Evolutionary conservation across 192 early-diverging fungal species (phyloP).

Genomic region (Coemansia sp.): DNA sequence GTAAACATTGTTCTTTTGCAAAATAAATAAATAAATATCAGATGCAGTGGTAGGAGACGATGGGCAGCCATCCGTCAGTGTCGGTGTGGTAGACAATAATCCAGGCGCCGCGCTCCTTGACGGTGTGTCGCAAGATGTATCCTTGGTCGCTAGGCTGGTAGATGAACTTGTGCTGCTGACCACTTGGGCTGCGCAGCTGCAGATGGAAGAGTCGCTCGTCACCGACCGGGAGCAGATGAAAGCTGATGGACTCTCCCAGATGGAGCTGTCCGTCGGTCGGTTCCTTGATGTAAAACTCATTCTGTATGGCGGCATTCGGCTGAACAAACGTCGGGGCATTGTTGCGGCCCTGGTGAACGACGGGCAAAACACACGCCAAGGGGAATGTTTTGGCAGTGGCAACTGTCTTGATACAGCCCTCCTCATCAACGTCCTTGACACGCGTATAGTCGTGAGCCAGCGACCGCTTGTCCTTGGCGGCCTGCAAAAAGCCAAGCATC

Average conservation of each 20-base stretch:
- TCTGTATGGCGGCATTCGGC: constrained; percentile 41
- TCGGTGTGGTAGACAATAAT: constrained; percentile 53
- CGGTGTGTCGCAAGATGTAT: constrained; percentile 48
- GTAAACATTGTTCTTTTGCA: no score
- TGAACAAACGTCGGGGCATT: constrained; percentile 46
- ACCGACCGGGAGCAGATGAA: constrained; percentile 51
- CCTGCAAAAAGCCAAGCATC: constrained; percentile 41
- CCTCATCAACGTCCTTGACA: constrained; percentile 48
- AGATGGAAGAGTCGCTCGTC: constrained; percentile 52
- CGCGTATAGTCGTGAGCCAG: constrained; percentile 44
- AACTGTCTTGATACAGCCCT: constrained; percentile 33
- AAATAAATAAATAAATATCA: constrained; percentile 4
- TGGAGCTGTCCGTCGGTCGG: constrained; percentile 43
- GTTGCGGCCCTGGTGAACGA: constrained; percentile 38
- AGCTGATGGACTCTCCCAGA: constrained; percentile 43
- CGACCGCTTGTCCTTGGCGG: constrained; percentile 30
- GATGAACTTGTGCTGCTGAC: constrained; percentile 53
- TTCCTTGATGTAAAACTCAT: constrained; percentile 55
- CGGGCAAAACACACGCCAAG: constrained; percentile 39
- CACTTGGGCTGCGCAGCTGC: constrained; percentile 51
- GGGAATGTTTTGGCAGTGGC: constrained; percentile 48
- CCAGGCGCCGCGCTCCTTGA: constrained; percentile 57
- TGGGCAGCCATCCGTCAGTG: constrained; percentile 52
- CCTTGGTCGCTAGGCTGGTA: constrained; percentile 56
- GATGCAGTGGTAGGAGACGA: constrained; percentile 48